phyloP scores from a whole-genome alignment of 495 filamentous ascomycete genomes.

The Hypoxylon rickii region DNA sequence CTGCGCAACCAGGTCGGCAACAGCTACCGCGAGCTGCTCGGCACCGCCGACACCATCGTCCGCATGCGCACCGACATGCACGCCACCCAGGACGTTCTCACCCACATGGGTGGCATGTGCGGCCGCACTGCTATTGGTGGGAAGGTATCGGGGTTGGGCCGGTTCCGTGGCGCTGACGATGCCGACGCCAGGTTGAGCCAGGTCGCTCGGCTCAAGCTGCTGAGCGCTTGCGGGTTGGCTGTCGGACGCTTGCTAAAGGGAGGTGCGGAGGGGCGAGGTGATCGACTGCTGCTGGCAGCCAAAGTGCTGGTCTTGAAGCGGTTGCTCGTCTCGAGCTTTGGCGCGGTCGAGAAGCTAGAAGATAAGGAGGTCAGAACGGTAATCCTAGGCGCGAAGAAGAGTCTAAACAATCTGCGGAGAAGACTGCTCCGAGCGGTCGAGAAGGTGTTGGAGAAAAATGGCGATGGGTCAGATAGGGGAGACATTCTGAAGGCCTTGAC shows the following conservation, averaged over 20 bases:
- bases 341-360: conserved; percentile 39
- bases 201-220: conserved; percentile 46
- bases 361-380: conserved; percentile 49
- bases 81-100: conserved; percentile 69
- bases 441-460: conserved; percentile 61
- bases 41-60: conserved; percentile 90
- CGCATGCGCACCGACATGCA: conserved; percentile 82
- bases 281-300: conserved; percentile 68
- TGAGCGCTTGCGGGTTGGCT: conserved; percentile 47
- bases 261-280: conserved; percentile 42
- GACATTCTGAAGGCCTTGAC: conserved; percentile 72
- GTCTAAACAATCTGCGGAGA: conserved; percentile 62
- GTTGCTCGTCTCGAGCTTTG: conserved; percentile 66
- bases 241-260: conserved; percentile 55
- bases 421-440: conserved; percentile 70
- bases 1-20: conserved; percentile 91
- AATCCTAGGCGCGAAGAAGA: conserved; percentile 65
- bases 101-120: conserved; percentile 75
- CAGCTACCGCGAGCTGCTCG: conserved; percentile 89
- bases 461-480: conserved; percentile 47
- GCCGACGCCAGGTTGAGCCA: conserved; percentile 22
- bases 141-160: conserved; percentile 65
- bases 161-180: conserved; percentile 47
- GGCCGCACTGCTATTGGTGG: conserved; percentile 72
- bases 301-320: conserved; percentile 82